Evolutionary conservation across 1,284 basidiomycete species (phyloP), one percentile per base, ranked within the genome.

Genomic region (Cryptococcus neoformans): DNA sequence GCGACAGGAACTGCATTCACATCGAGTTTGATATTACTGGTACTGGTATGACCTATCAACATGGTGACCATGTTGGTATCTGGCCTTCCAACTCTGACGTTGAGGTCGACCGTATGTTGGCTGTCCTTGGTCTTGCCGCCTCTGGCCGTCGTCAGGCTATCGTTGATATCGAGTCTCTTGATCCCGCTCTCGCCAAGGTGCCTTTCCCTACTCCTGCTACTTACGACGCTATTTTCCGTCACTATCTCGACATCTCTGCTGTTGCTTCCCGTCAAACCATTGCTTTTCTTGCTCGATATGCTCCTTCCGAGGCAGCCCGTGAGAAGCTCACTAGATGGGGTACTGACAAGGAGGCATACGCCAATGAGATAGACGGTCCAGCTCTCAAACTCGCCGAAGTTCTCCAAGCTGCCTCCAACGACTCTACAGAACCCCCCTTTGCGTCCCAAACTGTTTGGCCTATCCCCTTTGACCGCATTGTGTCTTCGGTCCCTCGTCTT

Each of bases 161-260:
- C 50, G 91, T 99, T 69, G 85, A 87, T 64, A 92, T 97, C 64
- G 92, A 94, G 74, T 96, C 93, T 34, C 86, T 99, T 58, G 96
- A 99, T 75, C 95, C 96, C 39, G 91, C 93, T 28, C 84, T 99
- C 17, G 96, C 96, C 59, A 99, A 99, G 80, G 94, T 98, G 60
- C 95, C 95, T 14, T 99, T 99, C 88, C 95, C 96, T 21, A 87
- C 90, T 34, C 95, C 95, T 1, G 95, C 94, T 1, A 98, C 95
- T 1, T 98, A 97, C 73, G 85, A 84, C 66, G 89, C 93, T 54
- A 90, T 98, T 63, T 87, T 98, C 68, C 87, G 94, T 51, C 90
- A 99, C 81, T 99, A 99, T 79, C 87, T 98, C 73, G 95, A 99
- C 74, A 92, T 98, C 71, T 91, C 88, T 67, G 89, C 92, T 45